phyloP scores from a whole-genome alignment of 169 alveolate genomes.

The Plasmodium gonderi region DNA sequence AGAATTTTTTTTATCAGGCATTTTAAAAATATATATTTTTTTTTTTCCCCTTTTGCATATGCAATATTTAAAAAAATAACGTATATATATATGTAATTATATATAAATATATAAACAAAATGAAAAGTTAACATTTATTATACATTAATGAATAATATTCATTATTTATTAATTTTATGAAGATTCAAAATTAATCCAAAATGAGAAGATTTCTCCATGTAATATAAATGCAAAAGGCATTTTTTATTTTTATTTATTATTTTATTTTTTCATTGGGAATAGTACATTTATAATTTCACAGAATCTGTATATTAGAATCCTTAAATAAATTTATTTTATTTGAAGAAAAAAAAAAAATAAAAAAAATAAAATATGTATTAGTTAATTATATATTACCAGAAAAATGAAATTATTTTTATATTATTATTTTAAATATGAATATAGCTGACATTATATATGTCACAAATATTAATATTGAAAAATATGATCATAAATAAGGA shows the following conservation, averaged over 20 bases:
- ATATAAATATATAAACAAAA: background rate
- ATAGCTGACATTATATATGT: conserved; percentile 35
- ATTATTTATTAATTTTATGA: too few species aligned
- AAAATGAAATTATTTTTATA: conserved; percentile 17
- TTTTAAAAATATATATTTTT: background rate
- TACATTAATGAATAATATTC: too few species aligned
- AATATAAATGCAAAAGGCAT: too few species aligned
- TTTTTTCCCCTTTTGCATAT: background rate
- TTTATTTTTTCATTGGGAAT: background rate
- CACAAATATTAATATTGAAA: background rate
- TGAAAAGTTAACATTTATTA: too few species aligned
- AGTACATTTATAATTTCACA: background rate
- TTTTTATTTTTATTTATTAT: too few species aligned
- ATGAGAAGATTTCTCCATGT: too few species aligned
- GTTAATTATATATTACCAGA: background rate
- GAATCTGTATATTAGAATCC: background rate
- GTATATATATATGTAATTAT: background rate
- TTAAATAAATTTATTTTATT: background rate
- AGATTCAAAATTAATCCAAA: too few species aligned
- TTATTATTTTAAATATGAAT: conserved; percentile 50
- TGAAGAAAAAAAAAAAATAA: conserved; percentile 11
- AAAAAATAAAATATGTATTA: conserved; percentile 10
- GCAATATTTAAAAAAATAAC: background rate
- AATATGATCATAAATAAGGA: background rate
- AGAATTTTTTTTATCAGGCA: background rate